Base-by-base conservation (phyloP, 2,329 filamentous ascomycete genomes). In the Scortechinia acanthostroma region DNA sequence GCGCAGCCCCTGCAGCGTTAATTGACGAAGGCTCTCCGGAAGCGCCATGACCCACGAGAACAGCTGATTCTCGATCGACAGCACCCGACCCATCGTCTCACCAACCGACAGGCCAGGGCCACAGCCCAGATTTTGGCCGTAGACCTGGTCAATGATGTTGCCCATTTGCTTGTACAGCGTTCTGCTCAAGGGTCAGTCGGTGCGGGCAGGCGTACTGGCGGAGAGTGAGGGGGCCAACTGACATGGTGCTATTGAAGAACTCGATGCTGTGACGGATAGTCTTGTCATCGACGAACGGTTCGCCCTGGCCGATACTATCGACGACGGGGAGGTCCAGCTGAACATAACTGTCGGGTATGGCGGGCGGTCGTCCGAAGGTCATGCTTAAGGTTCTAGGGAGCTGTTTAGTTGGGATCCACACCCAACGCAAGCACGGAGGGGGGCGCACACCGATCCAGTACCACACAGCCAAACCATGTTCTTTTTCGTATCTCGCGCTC, bases 391-490 rank as follows among this genome's bases (percentile, higher is more conserved):
- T 59, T 43, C 63, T 64, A 43, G 2, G 15, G 43, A 44, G n/a
- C 5, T 6, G 42, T 20, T 4, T 20, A 13, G 4, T 21, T 20
- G 28, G 15, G 1, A 17, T 16, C 10, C 33, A 22, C n/a, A n/a
- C n/a, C n/a, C n/a, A n/a, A n/a, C n/a, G n/a, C n/a, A n/a, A n/a
- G n/a, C n/a, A n/a, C n/a, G n/a, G 25, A 21, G 3, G 14, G 47
- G 51, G 37, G 51, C 21, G 20, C 42, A 21, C 22, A 63, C 58
- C 66, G 51, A 49, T 71, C 65, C 4, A 69, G 54, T 13, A 70
- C 46, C 2, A 70, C 56, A 49, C 64, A 71, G 1, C 60, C 64
- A 49, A 58, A 69, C 68, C 65, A 71, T 2, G 60, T 62, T 4
- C 66, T 50, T 46, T 65, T 68, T 14, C 66, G 54, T 3, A 62